Base-by-base conservation (phyloP, 805 yeast genomes). In the Candida caryicola region DNA sequence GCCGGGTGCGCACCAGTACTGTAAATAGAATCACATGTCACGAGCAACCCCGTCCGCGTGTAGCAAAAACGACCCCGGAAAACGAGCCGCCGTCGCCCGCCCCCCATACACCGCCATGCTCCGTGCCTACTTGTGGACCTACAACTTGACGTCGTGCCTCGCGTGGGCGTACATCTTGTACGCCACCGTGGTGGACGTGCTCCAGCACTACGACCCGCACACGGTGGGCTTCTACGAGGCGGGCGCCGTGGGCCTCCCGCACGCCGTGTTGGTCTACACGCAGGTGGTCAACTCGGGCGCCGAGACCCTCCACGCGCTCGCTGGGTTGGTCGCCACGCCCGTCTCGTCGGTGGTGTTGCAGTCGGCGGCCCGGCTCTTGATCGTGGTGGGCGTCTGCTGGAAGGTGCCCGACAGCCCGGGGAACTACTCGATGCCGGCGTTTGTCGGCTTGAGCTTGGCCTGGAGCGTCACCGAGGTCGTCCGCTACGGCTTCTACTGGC, bases 401-500 rank as follows among this genome's bases (percentile, higher is more conserved):
- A 29, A 37, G 8, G 46, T 54, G n/a, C 69, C 69, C 12, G 30
- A 49, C 3, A 50, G 59, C 14, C 55, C 59, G 1, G 69, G 62
- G 1, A 62, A 62, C 48, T 60, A 36, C 34, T 34, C 41, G 29
- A 27, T 41, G 14, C 8, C 13, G 4, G 52, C 52, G 3, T 62
- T 51, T 30, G 43, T 52, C 3, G 53, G 47, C 3, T 45, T 61
- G 14, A 31, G 47, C 2, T 19, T 55, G 29, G 65, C 66, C 4
- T 63, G 69, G 69, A 39, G 59, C 21, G 9, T 44, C 2, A 52
- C 60, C 2, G 69, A 63, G 36, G 38, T 62, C 29, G 49, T 58
- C 3, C 43, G 66, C 25, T 63, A 62, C 43, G 51, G 51, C 1
- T 61, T 49, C 40, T 61, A 59, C 34, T 48, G 47, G 3, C 31